Conservation (phyloP, 768 basidiomycete species). For the Hericium alpestre region DNA sequence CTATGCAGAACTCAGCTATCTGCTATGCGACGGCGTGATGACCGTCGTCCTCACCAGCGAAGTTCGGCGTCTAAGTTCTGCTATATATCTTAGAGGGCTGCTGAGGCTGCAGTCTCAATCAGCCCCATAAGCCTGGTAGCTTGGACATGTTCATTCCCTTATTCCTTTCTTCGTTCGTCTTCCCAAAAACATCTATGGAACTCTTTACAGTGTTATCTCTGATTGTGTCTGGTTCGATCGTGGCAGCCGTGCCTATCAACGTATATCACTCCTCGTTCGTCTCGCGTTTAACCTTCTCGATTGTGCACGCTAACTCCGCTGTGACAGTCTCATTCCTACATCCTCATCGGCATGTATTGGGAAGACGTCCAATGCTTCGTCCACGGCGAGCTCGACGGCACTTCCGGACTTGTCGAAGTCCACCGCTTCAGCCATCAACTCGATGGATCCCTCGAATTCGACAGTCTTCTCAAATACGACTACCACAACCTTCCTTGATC, state of each 20-base stretch:
- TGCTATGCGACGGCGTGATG: too few relatives aligned
- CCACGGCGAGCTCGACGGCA: neutral
- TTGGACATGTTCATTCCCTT: slow-evolving; percentile 1
- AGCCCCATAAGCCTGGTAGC: neutral
- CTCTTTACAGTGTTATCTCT: slow-evolving; percentile 2
- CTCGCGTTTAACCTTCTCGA: neutral
- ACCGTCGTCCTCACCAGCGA: too few relatives aligned
- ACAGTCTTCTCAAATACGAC: slow-evolving; percentile 1
- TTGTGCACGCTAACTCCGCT: neutral
- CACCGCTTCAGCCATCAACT: neutral
- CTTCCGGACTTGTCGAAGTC: neutral
- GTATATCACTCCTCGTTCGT: slow-evolving; percentile 5
- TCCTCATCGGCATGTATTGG: slow-evolving; percentile 6
- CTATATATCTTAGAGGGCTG: neutral
- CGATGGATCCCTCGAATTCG: slow-evolving; percentile 2
- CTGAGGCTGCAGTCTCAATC: neutral
- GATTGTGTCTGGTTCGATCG: slow-evolving; percentile 1
- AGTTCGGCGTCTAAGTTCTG: neutral
- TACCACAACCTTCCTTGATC: neutral
- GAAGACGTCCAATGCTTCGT: neutral
- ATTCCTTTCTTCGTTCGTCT: neutral
- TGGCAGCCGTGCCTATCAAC: slow-evolving; percentile 5
- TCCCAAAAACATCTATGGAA: neutral
- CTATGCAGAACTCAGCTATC: too few relatives aligned
- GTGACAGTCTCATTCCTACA: slow-evolving; percentile 5